Evolutionary conservation across 1,284 basidiomycete genomes (phyloP), one percentile per base, ranked within the genome.

Genomic region (Papiliotrema laurentii): DNA sequence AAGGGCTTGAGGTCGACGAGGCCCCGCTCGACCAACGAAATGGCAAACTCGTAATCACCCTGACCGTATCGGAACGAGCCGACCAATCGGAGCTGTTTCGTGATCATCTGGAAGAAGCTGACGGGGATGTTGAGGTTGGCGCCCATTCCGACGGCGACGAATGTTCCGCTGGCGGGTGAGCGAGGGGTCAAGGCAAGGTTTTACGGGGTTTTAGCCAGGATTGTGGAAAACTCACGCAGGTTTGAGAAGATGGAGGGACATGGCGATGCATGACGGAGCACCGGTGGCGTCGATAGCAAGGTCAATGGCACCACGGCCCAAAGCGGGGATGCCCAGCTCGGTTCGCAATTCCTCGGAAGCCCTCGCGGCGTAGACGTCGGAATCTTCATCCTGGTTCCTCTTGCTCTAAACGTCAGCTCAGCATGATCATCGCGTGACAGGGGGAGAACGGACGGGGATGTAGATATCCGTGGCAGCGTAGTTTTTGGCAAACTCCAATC

Each of bases 381-480:
- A 81, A 35, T 76, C 74, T 73, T 94, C 91, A 45, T 81, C 83
- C 44, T 82, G 73, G 24, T 79, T 73, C 76, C 9, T 82, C 55
- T 1, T 73, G 80, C 61, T 69, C 16, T 31, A 9, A 9, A 9
- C 30, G 30, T 31, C 30, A 31, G 30, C 30, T 9, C 30, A 16
- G 9, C 30, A 9, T 31, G 40, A 2, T 25, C 14, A 44, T n/a
- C 28, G 34, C 9, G 18, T 0, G 36, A 34, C 2, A 16, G n/a
- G n/a, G n/a, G n/a, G 21, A 11, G 11, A 22, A 58, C 68, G 60
- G 47, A 69, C 64, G 33, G 92, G 89, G 39, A 82, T 73, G 74
- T 83, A 93, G 18, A 79, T 77, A 53, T 92, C 87, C 2, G 89
- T 88, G 9, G 90, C 91, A 21, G 85, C 88, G 71, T 92, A 94